Conservation (phyloP, 2,329 filamentous ascomycete species). For the Botryotinia narcissicola region DNA sequence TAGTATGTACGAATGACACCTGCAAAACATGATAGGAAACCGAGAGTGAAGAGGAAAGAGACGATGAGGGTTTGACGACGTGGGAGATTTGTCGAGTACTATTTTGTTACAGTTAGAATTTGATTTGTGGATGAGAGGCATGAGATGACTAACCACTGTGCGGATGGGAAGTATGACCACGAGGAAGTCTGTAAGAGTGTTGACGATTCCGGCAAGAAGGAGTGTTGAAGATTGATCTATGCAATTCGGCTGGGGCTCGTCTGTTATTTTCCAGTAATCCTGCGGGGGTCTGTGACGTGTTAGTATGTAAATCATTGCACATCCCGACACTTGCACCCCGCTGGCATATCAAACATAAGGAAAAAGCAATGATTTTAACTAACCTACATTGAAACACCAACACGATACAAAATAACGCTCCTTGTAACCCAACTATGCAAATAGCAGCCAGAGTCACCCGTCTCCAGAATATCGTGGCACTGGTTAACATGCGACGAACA, state of each 20-base stretch:
- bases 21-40: conserved; percentile 46
- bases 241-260: conserved; percentile 40
- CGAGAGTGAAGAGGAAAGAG: conserved; percentile 49
- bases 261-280: conserved; percentile 42
- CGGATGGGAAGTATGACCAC: conserved; percentile 52
- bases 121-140: neutral
- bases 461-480: conserved; percentile 30
- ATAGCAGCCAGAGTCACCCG: conserved; percentile 28
- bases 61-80: conserved; percentile 47
- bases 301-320: neutral
- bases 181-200: conserved; percentile 58
- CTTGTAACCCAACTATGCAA: conserved; percentile 28
- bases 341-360: neutral
- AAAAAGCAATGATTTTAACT: conserved; percentile 4
- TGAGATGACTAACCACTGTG: conserved; percentile 15
- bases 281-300: conserved; percentile 38
- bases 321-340: neutral
- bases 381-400: conserved; percentile 34
- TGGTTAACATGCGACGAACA: conserved; percentile 29
- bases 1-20: conserved; percentile 43
- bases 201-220: conserved; percentile 54
- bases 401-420: conserved; percentile 30
- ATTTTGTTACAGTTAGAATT: conserved; percentile 31
- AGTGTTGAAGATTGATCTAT: conserved; percentile 52
- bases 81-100: conserved; percentile 47